Base-by-base conservation (phyloP, 2,329 filamentous ascomycete species). In the Truncatella angustata region DNA sequence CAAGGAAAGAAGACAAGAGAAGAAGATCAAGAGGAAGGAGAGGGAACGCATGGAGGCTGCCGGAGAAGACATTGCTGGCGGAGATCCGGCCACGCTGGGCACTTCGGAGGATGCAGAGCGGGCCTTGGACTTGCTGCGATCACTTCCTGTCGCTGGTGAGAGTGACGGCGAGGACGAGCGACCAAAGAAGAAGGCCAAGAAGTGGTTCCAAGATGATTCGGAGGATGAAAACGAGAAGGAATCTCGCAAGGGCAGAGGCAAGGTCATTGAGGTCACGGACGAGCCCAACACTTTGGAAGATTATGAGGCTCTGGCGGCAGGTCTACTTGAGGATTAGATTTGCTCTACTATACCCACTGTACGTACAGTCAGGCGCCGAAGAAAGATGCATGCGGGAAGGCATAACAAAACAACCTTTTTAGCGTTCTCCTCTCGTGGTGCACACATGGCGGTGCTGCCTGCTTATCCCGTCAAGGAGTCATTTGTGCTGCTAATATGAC, bases 251-350 rank as follows among this genome's bases (percentile, higher is more conserved):
- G 73, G 77, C 65, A 77, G 75, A 63, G 64, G 68, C 52, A 79
- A 78, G 70, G 78, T 84, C 43, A 78, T 86, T 63, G 80, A 82
- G 71, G 77, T 82, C 60, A 77, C 77, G 12, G 79, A 85, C 49
- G 85, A 90, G 72, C 88, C 88, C 11, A 86, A 91, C 70, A 92
- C 87, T 37, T 72, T 93, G 61, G 87, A 91, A 68, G 88, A 92
- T 69, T 76, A 91, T 60, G 89, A 93, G 72, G 84, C 85, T 36
- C 70, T 93, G 70, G 90, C 90, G 50, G 81, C 86, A 40, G 87
- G 87, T 3, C 70, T 94, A 68, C 69, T 95, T 66, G 81, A 82
- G 18, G 63, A 66, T 53, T 62, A 53, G 24, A 9, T 18, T 20
- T 16, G 30, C 12, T 39, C 32, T 20, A 49, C 34, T 49, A 49